Evolutionary conservation across 2,329 filamentous ascomycete genomes (phyloP), one percentile per base, ranked within the genome.

Genomic region (Onygena corvina): DNA sequence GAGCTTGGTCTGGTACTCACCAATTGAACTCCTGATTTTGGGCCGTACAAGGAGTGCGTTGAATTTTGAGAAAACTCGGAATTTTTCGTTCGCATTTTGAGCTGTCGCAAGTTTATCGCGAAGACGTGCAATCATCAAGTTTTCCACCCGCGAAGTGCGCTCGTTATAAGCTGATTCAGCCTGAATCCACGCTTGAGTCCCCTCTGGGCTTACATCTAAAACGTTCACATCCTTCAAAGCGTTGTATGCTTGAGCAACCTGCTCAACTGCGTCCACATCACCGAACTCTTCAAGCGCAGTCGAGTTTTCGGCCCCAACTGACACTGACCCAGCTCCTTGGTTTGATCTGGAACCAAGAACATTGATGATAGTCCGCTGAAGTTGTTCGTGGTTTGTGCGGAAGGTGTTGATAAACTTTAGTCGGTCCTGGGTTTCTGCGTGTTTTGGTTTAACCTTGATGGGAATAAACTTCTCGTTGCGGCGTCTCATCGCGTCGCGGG

Each of bases 71-170:
- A 98, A 98, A 53, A 99, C 92, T 49, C 93, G 85, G 67, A 99
- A 99, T 92, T 98, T 99, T 68, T 98, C 93, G 63, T 94, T 96
- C 34, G 92, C 92, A 54, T 88, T 94, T 74, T 94, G 95, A 9
- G 92, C 90, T 4, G 88, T 94, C 11, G 89, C 92, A 50, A 98
- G 76, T 51, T 92, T 84, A 67, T 98, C 92, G 60, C 92, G 79
- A 27, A 98, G 75, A 48, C 88, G 79, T 29, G 92, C 88, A 64
- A 99, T 99, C 66, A 99, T 98, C 2, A 92, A 95, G 68, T 98
- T 98, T 65, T 99, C 92, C 3, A 99, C 92, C 52, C 92, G 81
- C 14, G 92, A 90, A 7, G 93, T 98, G 33, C 93, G 84, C 65
- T 98, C 93, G 57, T 95, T 96, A 73, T 99, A 99, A 33, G 86